phyloP scores from a whole-genome alignment of 257 asterid species.

The Coffea canephora region DNA sequence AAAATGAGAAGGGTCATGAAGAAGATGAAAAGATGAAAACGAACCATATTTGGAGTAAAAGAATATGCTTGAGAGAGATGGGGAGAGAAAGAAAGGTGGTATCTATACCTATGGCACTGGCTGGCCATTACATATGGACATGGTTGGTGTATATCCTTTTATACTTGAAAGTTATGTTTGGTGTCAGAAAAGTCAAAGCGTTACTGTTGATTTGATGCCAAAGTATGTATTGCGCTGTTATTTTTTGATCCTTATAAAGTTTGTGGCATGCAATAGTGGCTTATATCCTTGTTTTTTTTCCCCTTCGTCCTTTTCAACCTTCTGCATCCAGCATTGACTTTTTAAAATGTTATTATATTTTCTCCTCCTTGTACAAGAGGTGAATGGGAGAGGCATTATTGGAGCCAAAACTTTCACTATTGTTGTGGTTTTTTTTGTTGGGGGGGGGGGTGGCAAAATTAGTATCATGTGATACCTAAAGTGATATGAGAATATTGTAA shows the following conservation, averaged over 20 bases:
- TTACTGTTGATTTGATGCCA: neutral
- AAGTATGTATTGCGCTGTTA: neutral
- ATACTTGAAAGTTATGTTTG: neutral
- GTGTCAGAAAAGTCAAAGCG: neutral
- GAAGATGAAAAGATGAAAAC: conserved; percentile 34
- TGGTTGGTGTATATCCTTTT: conserved; percentile 14
- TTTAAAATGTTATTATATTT: too few relatives aligned
- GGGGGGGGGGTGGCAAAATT: too few relatives aligned
- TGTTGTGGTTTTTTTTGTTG: too few relatives aligned
- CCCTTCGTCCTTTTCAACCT: too few relatives aligned
- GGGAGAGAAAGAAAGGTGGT: conserved; percentile 12
- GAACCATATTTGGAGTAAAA: conserved; percentile 31
- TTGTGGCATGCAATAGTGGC: neutral
- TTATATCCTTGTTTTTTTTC: neutral
- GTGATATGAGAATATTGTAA: too few relatives aligned
- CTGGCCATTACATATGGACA: conserved; percentile 14
- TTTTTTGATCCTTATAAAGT: neutral
- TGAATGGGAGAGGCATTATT: too few relatives aligned
- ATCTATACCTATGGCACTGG: conserved; percentile 17
- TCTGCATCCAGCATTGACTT: too few relatives aligned
- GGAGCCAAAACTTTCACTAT: too few relatives aligned
- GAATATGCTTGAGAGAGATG: conserved; percentile 18
- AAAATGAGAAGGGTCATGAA: conserved; percentile 36
- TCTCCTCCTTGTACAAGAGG: too few relatives aligned
- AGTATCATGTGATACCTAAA: too few relatives aligned